phyloP scores from a whole-genome alignment of 768 basidiomycete genomes.

The Omphalotus guepiniiformis region DNA sequence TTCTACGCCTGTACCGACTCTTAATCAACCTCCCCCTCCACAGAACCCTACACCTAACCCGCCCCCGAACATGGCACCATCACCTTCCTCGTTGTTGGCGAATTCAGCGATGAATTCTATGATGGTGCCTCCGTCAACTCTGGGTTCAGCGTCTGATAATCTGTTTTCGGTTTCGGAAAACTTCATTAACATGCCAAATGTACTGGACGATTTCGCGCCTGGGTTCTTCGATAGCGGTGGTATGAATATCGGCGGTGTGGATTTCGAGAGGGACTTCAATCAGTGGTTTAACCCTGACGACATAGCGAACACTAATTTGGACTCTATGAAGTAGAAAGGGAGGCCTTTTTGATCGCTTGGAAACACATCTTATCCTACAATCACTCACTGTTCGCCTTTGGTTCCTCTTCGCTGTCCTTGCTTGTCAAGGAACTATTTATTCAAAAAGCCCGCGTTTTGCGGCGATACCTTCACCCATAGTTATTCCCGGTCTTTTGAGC shows the following conservation, averaged over 20 bases:
- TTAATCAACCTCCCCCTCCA: neutral
- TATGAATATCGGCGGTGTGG: conserved; percentile 48
- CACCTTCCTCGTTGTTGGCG: neutral
- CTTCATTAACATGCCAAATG: conserved; percentile 36
- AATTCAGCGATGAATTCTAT: neutral
- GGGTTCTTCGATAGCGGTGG: conserved; percentile 40
- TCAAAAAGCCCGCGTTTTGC: too few species aligned
- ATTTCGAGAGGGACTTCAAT: conserved; percentile 72
- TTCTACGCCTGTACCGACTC: conserved; percentile 11
- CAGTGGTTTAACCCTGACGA: conserved; percentile 71
- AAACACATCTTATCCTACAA: too few species aligned
- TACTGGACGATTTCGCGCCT: conserved; percentile 39
- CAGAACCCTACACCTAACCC: conserved; percentile 22
- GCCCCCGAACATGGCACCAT: conserved; percentile 9
- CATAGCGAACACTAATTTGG: conserved; percentile 3
- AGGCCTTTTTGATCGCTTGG: too few species aligned
- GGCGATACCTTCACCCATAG: too few species aligned
- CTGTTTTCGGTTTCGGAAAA: conserved; percentile 36
- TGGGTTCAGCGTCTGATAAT: conserved; percentile 15
- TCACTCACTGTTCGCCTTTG: too few species aligned
- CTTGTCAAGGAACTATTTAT: too few species aligned
- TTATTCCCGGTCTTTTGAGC: too few species aligned
- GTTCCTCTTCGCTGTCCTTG: too few species aligned
- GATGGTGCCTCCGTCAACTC: too few species aligned
- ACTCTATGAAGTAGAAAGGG: conserved; percentile 1